phyloP scores from a whole-genome alignment of 2,329 filamentous ascomycete genomes.

The Calonectria pauciramosa region DNA sequence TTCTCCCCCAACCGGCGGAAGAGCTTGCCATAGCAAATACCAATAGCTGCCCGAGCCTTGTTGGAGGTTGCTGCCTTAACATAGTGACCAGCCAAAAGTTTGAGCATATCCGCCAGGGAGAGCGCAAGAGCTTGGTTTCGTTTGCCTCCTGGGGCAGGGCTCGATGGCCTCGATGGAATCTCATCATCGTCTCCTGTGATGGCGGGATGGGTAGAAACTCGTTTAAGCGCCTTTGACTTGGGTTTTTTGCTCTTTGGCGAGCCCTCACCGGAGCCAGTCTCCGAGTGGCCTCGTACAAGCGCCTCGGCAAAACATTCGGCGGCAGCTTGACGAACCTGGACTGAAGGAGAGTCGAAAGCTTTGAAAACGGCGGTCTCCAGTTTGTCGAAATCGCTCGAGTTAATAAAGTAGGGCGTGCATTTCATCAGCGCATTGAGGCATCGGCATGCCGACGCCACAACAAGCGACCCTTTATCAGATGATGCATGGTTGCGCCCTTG shows the following conservation, averaged over 20 bases:
- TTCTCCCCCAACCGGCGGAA: slow-evolving; percentile 84
- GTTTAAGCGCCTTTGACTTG: slow-evolving; percentile 70
- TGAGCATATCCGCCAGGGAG: slow-evolving; percentile 82
- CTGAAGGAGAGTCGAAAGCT: slow-evolving; percentile 82
- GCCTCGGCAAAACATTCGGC: slow-evolving; percentile 87
- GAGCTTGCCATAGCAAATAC: slow-evolving; percentile 87
- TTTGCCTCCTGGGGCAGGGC: slow-evolving; percentile 75
- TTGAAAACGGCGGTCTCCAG: slow-evolving; percentile 88
- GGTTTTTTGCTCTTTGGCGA: slow-evolving; percentile 76
- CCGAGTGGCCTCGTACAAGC: slow-evolving; percentile 81
- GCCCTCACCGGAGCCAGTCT: slow-evolving; percentile 62
- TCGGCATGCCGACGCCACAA: slow-evolving; percentile 82
- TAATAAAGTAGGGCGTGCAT: slow-evolving; percentile 86
- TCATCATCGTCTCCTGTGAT: slow-evolving; percentile 82
- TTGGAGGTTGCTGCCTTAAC: slow-evolving; percentile 83
- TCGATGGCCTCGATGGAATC: slow-evolving; percentile 75
- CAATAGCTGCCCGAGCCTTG: slow-evolving; percentile 84
- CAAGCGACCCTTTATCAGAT: slow-evolving; percentile 85
- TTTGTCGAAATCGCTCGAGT: slow-evolving; percentile 90
- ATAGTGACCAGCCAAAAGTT: slow-evolving; percentile 85
- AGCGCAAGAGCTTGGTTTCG: slow-evolving; percentile 81
- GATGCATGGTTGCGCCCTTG: slow-evolving; percentile 82
- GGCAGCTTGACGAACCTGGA: slow-evolving; percentile 85
- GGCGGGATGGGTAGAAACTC: slow-evolving; percentile 71
- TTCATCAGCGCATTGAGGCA: slow-evolving; percentile 82